Conservation (phyloP, 768 basidiomycete species). For the Pluteus cervinus region DNA sequence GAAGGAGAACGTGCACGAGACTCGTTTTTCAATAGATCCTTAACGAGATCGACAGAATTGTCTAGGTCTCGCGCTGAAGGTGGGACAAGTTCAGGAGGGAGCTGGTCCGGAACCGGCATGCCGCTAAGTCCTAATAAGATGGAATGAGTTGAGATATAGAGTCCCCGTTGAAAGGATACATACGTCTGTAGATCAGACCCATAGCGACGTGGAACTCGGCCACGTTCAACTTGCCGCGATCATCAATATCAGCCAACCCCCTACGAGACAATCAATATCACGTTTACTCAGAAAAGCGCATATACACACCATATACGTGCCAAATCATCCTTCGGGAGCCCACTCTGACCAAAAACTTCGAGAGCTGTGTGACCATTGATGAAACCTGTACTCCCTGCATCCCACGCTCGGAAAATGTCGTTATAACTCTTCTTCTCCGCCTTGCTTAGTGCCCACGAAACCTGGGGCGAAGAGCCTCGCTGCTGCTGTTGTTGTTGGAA, state of each 20-base stretch:
- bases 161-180: slow-evolving; percentile 22
- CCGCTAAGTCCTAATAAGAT: slow-evolving; percentile 76
- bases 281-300: not conserved
- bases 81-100: slow-evolving; percentile 87
- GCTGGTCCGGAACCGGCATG: slow-evolving; percentile 78
- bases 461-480: slow-evolving; percentile 56
- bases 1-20: slow-evolving; percentile 65
- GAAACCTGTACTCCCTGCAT: slow-evolving; percentile 72
- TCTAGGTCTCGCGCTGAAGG: slow-evolving; percentile 89
- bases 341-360: slow-evolving; percentile 94
- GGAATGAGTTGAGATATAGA: slow-evolving; percentile 4
- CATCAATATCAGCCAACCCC: slow-evolving; percentile 88
- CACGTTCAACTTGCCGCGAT: slow-evolving; percentile 91
- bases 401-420: slow-evolving; percentile 97
- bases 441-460: slow-evolving; percentile 84
- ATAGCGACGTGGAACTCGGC: slow-evolving; percentile 98
- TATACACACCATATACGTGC: slow-evolving; percentile 83
- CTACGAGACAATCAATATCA: slow-evolving; percentile 30
- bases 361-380: slow-evolving; percentile 79
- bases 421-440: slow-evolving; percentile 96
- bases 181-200: slow-evolving; percentile 95
- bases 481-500: slow-evolving; percentile 86
- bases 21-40: slow-evolving; percentile 83
- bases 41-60: slow-evolving; percentile 83
- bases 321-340: slow-evolving; percentile 81